Evolutionary conservation across 805 yeast genomes (phyloP).

Genomic region (Yarrowia sp.): DNA sequence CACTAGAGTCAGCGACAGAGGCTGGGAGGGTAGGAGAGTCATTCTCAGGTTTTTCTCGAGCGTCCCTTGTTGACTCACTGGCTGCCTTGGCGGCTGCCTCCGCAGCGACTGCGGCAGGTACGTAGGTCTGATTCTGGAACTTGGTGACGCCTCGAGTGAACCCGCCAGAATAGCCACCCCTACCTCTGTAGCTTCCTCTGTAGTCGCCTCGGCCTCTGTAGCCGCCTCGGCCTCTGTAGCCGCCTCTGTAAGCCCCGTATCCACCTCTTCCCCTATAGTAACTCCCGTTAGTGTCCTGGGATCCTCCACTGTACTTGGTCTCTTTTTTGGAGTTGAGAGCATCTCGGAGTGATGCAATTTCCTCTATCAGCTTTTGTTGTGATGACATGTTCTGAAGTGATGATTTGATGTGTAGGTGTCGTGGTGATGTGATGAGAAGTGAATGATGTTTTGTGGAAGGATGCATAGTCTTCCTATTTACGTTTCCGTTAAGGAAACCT

Average conservation of each 20-base stretch:
- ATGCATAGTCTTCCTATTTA: no score
- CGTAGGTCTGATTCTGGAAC: constrained; percentile 32
- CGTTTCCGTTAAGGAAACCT: no score
- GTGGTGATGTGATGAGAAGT: no score
- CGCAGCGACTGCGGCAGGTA: constrained; percentile 30
- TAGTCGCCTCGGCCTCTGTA: constrained; percentile 8
- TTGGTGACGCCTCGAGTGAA: constrained; percentile 7
- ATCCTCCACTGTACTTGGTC: constrained; percentile 31
- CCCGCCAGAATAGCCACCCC: constrained; percentile 8
- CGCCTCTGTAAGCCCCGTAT: constrained; percentile 1
- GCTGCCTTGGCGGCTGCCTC: constrained; percentile 36
- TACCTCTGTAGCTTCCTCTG: constrained; percentile 7
- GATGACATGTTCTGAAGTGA: constrained; percentile 7
- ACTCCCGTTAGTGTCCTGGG: constrained; percentile 1
- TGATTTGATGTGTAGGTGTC: neutral
- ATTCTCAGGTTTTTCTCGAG: no score
- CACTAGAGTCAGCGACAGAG: neutral
- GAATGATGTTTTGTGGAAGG: no score
- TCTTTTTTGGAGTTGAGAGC: constrained; percentile 23
- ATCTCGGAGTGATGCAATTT: constrained; percentile 18
- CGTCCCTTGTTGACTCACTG: neutral
- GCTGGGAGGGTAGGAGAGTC: neutral
- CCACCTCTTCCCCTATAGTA: constrained; percentile 14
- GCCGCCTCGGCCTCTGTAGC: neutral
- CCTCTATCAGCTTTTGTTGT: constrained; percentile 33